Evolutionary conservation across 768 basidiomycete species (phyloP).

Genomic region (Pleurotus djamor): DNA sequence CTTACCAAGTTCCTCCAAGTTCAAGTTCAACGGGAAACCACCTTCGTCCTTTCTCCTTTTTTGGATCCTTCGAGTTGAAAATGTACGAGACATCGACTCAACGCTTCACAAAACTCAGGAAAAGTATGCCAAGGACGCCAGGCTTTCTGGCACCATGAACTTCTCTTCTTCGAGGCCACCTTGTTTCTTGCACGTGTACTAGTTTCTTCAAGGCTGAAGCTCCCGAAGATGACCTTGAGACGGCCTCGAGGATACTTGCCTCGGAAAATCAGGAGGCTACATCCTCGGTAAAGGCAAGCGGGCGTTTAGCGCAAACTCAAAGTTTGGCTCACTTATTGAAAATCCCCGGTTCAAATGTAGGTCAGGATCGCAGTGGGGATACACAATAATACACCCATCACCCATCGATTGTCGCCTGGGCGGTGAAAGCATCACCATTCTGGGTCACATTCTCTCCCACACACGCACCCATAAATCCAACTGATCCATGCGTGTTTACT

Average conservation of each 20-base stretch:
- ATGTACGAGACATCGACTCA: too few species aligned
- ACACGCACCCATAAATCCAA: background rate
- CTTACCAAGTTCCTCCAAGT: too few species aligned
- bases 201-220: background rate
- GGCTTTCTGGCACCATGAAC: background rate
- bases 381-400: constrained; percentile 2
- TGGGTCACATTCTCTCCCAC: background rate
- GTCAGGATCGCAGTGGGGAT: background rate
- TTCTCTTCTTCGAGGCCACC: background rate
- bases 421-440: background rate
- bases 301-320: background rate
- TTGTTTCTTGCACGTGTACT: background rate
- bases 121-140: background rate
- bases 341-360: background rate
- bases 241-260: background rate
- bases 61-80: too few species aligned
- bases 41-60: too few species aligned
- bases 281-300: background rate
- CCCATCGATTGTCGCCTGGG: constrained; percentile 5
- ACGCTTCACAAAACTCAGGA: background rate
- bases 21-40: too few species aligned
- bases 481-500: background rate
- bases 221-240: background rate
- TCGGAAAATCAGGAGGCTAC: background rate
- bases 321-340: background rate